These are phyloP conservation scores for Xylaria sp. DNA, from an alignment of 2,329 filamentous ascomycete species.

Conservation along the genomic window DNA sequence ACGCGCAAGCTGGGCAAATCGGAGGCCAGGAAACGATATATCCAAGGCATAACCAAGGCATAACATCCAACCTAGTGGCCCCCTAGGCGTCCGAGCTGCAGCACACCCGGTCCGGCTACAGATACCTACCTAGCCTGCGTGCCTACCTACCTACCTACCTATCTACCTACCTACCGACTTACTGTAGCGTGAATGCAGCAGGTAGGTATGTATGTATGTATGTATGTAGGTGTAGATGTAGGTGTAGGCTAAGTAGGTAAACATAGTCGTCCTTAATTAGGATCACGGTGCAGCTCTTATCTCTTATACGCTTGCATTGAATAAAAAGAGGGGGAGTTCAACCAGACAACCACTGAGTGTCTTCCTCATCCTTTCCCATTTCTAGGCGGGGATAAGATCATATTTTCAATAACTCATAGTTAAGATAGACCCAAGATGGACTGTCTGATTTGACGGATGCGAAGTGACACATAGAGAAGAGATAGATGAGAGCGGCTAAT, in stretches of 20 bases:
- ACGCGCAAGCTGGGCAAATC: slow-evolving; percentile 38
- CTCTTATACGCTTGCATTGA: slow-evolving; percentile 30
- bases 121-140: neutral
- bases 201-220: neutral
- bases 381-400: slow-evolving; percentile 9
- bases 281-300: slow-evolving; percentile 34
- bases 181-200: neutral
- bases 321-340: slow-evolving; percentile 20
- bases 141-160: no score
- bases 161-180: neutral
- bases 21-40: slow-evolving; percentile 29
- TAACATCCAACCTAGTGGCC: slow-evolving; percentile 34
- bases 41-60: slow-evolving; percentile 37
- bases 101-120: slow-evolving; percentile 28
- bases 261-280: slow-evolving; percentile 18
- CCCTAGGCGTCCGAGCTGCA: slow-evolving; percentile 31
- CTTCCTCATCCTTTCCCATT: slow-evolving; percentile 15
- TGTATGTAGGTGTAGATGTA: neutral
- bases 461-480: slow-evolving; percentile 9
- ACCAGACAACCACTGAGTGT: slow-evolving; percentile 15
- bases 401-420: slow-evolving; percentile 14
- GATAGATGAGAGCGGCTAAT: slow-evolving; percentile 8
- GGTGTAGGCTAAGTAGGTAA: neutral
- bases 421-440: slow-evolving; percentile 7
- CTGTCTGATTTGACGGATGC: slow-evolving; percentile 11